Evolutionary conservation across 768 basidiomycete genomes (phyloP), one percentile per base, ranked within the genome.

Genomic region (Pulveroboletus sp.): DNA sequence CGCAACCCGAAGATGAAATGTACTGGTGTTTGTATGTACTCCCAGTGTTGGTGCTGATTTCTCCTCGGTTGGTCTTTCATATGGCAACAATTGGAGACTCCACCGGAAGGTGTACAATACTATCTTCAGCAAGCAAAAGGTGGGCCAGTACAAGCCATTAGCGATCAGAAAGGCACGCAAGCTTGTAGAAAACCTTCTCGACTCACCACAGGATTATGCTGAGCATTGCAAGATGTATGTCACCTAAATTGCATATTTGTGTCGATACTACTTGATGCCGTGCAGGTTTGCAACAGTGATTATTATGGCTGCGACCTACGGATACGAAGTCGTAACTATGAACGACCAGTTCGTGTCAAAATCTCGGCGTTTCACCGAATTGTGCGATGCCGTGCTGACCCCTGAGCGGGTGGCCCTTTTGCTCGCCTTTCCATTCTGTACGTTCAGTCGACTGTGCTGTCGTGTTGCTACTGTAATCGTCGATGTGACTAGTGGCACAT

Each of bases 321-420:
- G 60, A 26, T 66, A 67, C 8, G 62, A 66, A 5, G 49, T 62
- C 8, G 38, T 39, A 17, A 55, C 60, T 11, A 44, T 47, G 40
- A 40, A 66, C 13, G 66, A 69, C 41, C 65, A 56, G 3, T 58
- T 67, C 43, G 65, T 69, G 30, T 30, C 47, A 4, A 64, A 45
- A 33, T 49, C 57, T 0, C 55, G 58, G 9, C 43, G 47, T 15
- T 45, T 59, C 3, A 2, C 57, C 1, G 1, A 18, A 8, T 45
- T 68, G 41, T 52, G 64, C 39, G 0, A 27, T 11, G 14, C 26
- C 1, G 55, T 43, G 8, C 7, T 66, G 17, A 53, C 60, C 2
- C 56, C 62, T 7, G 64, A 67, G 35, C 59, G 59, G 15, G 55
- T 57, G 7, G 62, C 57, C 0, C 14, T 66, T 18, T 24, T 59